phyloP scores from a whole-genome alignment of 1,139 yeast genomes.

The Wickerhamomyces sp. region DNA sequence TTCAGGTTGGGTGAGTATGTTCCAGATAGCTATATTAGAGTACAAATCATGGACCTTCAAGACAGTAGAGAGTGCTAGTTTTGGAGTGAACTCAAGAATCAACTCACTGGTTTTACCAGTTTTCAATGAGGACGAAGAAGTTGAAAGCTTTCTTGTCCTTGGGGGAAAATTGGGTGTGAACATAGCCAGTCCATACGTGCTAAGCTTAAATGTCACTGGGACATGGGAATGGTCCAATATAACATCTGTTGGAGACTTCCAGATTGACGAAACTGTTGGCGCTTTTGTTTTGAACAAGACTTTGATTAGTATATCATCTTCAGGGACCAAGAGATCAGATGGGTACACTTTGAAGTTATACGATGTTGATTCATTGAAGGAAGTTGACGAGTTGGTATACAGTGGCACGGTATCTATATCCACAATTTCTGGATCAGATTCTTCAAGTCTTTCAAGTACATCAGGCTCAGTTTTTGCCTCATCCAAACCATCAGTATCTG shows the following conservation, averaged over 20 bases:
- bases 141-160: slow-evolving; percentile 26
- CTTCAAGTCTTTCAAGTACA: no score
- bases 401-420: no score
- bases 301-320: slow-evolving; percentile 27
- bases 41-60: slow-evolving; percentile 55
- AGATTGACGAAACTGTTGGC: slow-evolving; percentile 28
- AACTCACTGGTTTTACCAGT: slow-evolving; percentile 44
- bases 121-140: slow-evolving; percentile 19
- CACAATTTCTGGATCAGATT: no score
- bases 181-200: slow-evolving; percentile 37
- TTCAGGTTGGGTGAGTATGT: slow-evolving; percentile 55
- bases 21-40: slow-evolving; percentile 58
- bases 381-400: slow-evolving; percentile 8
- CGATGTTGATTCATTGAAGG: slow-evolving; percentile 24
- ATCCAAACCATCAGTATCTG: not conserved
- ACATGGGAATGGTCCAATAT: slow-evolving; percentile 40
- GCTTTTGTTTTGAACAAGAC: slow-evolving; percentile 37
- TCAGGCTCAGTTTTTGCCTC: not conserved
- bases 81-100: slow-evolving; percentile 41
- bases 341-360: slow-evolving; percentile 24
- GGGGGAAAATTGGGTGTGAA: slow-evolving; percentile 37
- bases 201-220: slow-evolving; percentile 32
- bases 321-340: slow-evolving; percentile 13
- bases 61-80: slow-evolving; percentile 26
- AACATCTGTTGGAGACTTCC: slow-evolving; percentile 14